Conservation (phyloP, 192 early-diverging fungal genomes). For the Backusella westeae region DNA sequence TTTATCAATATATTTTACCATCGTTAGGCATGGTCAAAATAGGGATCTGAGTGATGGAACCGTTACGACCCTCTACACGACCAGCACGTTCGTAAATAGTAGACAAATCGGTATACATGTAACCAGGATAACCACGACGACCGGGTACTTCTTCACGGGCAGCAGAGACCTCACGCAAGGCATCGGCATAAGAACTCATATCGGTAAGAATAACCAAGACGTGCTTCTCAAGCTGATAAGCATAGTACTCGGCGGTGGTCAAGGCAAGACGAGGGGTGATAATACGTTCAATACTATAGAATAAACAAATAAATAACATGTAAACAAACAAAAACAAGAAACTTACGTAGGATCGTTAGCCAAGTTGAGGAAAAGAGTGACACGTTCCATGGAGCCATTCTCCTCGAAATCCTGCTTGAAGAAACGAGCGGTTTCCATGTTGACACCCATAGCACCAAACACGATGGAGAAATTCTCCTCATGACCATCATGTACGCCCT, state of each 20-base stretch:
- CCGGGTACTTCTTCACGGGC: constrained; percentile 99
- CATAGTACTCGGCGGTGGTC: constrained; percentile 99
- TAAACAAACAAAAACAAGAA: constrained; percentile 3
- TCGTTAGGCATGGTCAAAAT: constrained; percentile 99
- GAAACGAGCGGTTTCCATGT: constrained; percentile 99
- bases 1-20: constrained; percentile 46
- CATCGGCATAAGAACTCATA: constrained; percentile 99
- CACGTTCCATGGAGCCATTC: constrained; percentile 98
- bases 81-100: constrained; percentile 99
- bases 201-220: constrained; percentile 98
- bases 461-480: constrained; percentile 99
- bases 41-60: constrained; percentile 99
- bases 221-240: constrained; percentile 99
- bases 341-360: constrained; percentile 96
- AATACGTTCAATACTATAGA: constrained; percentile 91
- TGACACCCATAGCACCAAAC: constrained; percentile 99
- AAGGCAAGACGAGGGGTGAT: constrained; percentile 98
- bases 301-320: constrained; percentile 7
- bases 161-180: constrained; percentile 98
- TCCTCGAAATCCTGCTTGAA: constrained; percentile 99
- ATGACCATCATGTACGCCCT: constrained; percentile 92
- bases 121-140: constrained; percentile 99
- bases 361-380: constrained; percentile 98
- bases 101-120: constrained; percentile 99
- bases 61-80: constrained; percentile 95